Evolutionary conservation across 305 asterid species (phyloP).

Genomic region (Plantago lanceolata): DNA sequence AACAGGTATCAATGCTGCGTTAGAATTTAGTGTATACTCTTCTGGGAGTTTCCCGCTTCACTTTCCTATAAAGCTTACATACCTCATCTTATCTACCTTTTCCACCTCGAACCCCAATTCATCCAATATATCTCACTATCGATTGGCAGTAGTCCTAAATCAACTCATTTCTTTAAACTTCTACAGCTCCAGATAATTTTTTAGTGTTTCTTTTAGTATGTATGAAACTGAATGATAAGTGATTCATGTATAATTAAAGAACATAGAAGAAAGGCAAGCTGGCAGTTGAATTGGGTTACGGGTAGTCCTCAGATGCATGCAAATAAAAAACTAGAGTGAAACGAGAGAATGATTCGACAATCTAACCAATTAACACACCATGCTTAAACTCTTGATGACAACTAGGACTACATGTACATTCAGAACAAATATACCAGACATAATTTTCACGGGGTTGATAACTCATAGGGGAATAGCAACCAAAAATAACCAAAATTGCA

Average conservation of each 20-base stretch:
- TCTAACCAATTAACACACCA: background rate
- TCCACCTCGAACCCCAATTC: conserved; percentile 4
- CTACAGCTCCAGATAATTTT: too few relatives aligned
- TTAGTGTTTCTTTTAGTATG: too few relatives aligned
- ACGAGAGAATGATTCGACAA: background rate
- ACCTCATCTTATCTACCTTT: background rate
- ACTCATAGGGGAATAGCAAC: background rate
- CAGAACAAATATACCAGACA: background rate
- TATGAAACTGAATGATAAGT: too few relatives aligned
- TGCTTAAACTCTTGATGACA: background rate
- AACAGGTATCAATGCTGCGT: background rate
- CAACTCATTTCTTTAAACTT: too few relatives aligned
- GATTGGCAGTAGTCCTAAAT: too few relatives aligned
- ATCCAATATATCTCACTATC: background rate
- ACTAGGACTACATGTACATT: background rate
- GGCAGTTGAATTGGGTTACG: too few relatives aligned
- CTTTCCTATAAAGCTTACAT: background rate
- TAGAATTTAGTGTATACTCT: background rate
- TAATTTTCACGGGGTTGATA: too few relatives aligned
- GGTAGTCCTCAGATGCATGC: background rate
- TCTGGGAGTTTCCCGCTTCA: background rate
- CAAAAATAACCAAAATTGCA: background rate
- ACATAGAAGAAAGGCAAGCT: too few relatives aligned
- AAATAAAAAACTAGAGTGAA: background rate
- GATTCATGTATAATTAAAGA: too few relatives aligned